Base-by-base conservation (phyloP, 2,329 filamentous ascomycete genomes). In the Aspergillus sp. region DNA sequence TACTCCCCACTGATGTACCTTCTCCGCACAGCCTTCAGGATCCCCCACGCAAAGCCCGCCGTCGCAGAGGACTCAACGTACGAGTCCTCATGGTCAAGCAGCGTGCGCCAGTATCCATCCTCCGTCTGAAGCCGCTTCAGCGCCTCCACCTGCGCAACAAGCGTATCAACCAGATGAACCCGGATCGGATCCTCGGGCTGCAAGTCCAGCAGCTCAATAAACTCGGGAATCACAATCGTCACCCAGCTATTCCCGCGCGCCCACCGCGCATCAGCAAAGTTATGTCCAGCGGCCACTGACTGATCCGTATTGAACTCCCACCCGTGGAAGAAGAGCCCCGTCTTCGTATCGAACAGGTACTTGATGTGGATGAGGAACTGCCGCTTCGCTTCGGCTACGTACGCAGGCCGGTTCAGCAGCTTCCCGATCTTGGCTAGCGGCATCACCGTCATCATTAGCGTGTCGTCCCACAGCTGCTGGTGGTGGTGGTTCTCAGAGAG, bases 391-490 rank as follows among this genome's bases (percentile, higher is more conserved):
- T 93, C 90, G 42, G 86, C 87, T 24, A 93, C 79, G 69, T 93
- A 93, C 63, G 89, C 83, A 0, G 88, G 87, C 1, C 89, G 79
- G 60, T 83, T 79, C 3, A 93, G 81, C 4, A 91, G 78, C 56
- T 86, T 81, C 1, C 90, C 90, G 60, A 92, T 92, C 77, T 93
- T 93, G 17, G 89, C 89, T 17, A 93, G 79, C 1, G 90, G 90
- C 74, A 93, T 77, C 5, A 91, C 89, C 0, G 89, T 92, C 90
- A 93, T 93, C 89, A 93, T 93, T 45, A 93, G 80, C 5, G 90
- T 93, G 70, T 93, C 90, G 64, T 92, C 90, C 90, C 90, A 93
- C 20, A 93, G 80, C 76, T 93, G 88, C 70, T 90, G 82, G 61
- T 86, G 81, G 73, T 93, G 82, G 60, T 86, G 80, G 73, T 93